Base-by-base conservation (phyloP, 306 rosid species). In the Gastrolobium villosum region DNA sequence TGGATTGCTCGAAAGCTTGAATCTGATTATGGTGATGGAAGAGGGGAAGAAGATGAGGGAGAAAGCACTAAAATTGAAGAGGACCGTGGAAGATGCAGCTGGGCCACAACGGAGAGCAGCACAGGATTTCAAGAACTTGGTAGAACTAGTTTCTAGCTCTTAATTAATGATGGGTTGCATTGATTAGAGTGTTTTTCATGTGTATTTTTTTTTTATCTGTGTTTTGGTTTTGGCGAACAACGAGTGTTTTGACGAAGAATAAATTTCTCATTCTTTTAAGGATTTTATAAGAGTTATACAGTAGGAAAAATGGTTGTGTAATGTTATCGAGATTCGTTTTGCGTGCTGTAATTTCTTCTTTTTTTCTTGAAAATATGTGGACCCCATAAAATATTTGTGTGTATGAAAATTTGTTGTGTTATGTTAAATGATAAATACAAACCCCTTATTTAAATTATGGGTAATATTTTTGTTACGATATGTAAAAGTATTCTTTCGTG, bases 1-100 rank as follows among this genome's bases (percentile, higher is more conserved):
- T 65, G 86, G 83, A 10, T 49, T 89, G 72, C 1, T 83, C 4
- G 73, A 80, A 34, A 79, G 85, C 53, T 86, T 91, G 60, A 76
- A 82, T 10, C 36, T 70, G 10, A 45, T 91, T 75, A 60, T 91
- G 68, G 71, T 14, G 20, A 13, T 50, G 10, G 41, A 86, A 35
- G 69, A 83, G 1, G 91, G 97, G 50, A 76, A 70, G 14, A 48
- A 8, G 55, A 82, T 85, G 74, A 85, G 82, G 34, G 54, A 75
- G 36, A 82, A 79, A 15, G 83, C 82, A 1, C 65, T 8, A 10
- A 20, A 13, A 1, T 26, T 84, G 44, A 84, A 72, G 67, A 69
- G 26, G 31, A 30, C 3, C 1, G 81, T 81, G 14, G 3, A 32
- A 0, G 75, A 80, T 35, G 90, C 88, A 26, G 76, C 70, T 0